Base-by-base conservation (phyloP, 2,329 filamentous ascomycete species). In the Fusarium solani-melongenae region DNA sequence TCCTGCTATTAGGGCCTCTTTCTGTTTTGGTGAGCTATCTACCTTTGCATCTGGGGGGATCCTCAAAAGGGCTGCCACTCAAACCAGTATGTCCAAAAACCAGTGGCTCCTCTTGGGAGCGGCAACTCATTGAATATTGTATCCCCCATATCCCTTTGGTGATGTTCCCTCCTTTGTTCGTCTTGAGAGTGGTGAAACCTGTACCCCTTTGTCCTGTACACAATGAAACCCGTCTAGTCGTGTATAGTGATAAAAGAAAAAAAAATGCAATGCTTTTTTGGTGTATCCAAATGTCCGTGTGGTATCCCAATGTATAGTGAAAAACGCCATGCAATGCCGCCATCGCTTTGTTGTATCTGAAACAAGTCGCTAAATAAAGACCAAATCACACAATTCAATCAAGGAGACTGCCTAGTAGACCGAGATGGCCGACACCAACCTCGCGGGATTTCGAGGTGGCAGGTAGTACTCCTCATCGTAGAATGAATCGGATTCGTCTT, bases 391-490 rank as follows among this genome's bases (percentile, higher is more conserved):
- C 67, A 76, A 69, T 65, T 77, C 71, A 72, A 36, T 67, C 56
- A 51, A 29, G 17, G 34, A 67, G 56, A 57, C 46, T 60, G 55
- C 65, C 72, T 86, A 91, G 82, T 89, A 90, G 75, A 89, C 88
- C 74, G 87, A 86, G 82, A 90, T 89, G 79, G 87, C 82, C 62
- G 88, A 86, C 70, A 89, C 85, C 72, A 90, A 77, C 71, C 87
- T 83, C 69, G 85, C 81, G 24, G 88, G 83, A 76, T 86, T 88
- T 76, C 86, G 84, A 49, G 85, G 81, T 71, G 87, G 86, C 73
- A 89, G 81, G 81, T 89, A 90, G 82, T 85, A 89, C 68, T 86
- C 86, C 67, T 88, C 86, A 66, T 84, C 83, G 81, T 87, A 89
- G 79, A 87, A 85, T 74, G 82, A 79, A 79, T 81, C 80, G 79